Percentiles rank a stretch among this genome's conserved stretches.
Conservation (phyloP, 2,329 filamentous ascomycete species). For the Monosporascus sp. region DNA sequence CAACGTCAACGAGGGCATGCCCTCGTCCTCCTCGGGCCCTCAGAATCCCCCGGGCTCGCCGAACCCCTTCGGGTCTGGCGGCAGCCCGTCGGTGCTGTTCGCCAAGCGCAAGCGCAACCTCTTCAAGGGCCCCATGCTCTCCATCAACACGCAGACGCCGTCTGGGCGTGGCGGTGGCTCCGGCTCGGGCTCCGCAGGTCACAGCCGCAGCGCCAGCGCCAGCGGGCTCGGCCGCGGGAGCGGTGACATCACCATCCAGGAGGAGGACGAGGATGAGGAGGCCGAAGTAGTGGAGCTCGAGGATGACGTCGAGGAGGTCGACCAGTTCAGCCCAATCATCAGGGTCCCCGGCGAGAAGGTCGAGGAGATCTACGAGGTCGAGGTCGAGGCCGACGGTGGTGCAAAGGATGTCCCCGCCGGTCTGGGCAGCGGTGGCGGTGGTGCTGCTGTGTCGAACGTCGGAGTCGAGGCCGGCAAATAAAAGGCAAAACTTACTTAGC, state of each 20-base stretch:
- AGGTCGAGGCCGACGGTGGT: constrained; percentile 5
- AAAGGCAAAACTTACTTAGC: too few relatives aligned
- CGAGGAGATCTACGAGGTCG: constrained; percentile 27
- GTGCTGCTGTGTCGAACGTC: too few relatives aligned
- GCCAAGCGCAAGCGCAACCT: constrained; percentile 75
- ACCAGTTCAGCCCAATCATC: constrained; percentile 28
- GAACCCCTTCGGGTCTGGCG: constrained; percentile 53
- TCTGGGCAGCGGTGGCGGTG: too few relatives aligned
- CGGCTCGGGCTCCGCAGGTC: constrained; percentile 27
- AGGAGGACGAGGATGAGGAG: constrained; percentile 52
- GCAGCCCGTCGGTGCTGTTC: constrained; percentile 55
- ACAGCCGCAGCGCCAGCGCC: constrained; percentile 56
- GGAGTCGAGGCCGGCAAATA: too few relatives aligned
- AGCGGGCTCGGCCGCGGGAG: constrained; percentile 60
- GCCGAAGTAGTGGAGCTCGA: constrained; percentile 20
- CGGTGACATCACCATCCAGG: constrained; percentile 68
- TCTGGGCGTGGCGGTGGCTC: constrained; percentile 25
- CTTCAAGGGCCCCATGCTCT: constrained; percentile 74
- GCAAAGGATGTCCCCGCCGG: too few relatives aligned
- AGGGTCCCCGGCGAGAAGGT: constrained; percentile 24
- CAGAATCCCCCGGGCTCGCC: constrained; percentile 44
- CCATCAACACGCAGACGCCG: constrained; percentile 33
- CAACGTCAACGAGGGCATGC: constrained; percentile 55
- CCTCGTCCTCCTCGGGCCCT: constrained; percentile 23
- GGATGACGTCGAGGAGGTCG: constrained; percentile 28